Evolutionary conservation across 2,329 filamentous ascomycete species (phyloP).

Genomic region (Fusarium veterinarium): DNA sequence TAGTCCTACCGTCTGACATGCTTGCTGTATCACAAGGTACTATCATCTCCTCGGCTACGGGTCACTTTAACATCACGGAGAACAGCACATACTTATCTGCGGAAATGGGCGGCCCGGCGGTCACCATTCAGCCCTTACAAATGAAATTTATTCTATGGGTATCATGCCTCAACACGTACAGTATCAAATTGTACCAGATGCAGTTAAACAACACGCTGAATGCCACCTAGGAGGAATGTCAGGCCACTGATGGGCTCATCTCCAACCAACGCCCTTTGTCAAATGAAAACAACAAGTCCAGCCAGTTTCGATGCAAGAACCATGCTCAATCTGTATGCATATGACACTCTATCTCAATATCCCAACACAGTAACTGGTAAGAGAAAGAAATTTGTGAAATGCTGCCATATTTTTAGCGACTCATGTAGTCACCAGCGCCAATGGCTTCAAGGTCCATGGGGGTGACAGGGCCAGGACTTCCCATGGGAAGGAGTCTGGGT

Average conservation of each 20-base stretch:
- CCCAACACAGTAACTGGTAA: neutral
- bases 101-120: neutral
- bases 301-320: neutral
- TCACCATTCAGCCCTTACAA: slow-evolving; percentile 2
- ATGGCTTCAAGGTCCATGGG: slow-evolving; percentile 66
- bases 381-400: neutral
- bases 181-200: slow-evolving; percentile 27
- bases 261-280: slow-evolving; percentile 29
- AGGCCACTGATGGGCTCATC: slow-evolving; percentile 11
- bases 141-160: slow-evolving; percentile 38
- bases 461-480: slow-evolving; percentile 70
- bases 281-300: slow-evolving; percentile 3
- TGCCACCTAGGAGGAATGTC: slow-evolving; percentile 14
- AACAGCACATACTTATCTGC: neutral
- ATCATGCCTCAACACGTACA: slow-evolving; percentile 34
- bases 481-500: slow-evolving; percentile 63
- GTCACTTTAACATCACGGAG: neutral
- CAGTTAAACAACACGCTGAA: slow-evolving; percentile 34
- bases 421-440: slow-evolving; percentile 53
- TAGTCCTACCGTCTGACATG: neutral
- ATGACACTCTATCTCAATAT: neutral
- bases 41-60: neutral
- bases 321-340: slow-evolving; percentile 6
- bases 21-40: neutral
- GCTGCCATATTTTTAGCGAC: slow-evolving; percentile 12